These are phyloP conservation scores for Aurinia saxatilis DNA, from an alignment of 345 rosid genomes.

Conservation along the genomic window DNA sequence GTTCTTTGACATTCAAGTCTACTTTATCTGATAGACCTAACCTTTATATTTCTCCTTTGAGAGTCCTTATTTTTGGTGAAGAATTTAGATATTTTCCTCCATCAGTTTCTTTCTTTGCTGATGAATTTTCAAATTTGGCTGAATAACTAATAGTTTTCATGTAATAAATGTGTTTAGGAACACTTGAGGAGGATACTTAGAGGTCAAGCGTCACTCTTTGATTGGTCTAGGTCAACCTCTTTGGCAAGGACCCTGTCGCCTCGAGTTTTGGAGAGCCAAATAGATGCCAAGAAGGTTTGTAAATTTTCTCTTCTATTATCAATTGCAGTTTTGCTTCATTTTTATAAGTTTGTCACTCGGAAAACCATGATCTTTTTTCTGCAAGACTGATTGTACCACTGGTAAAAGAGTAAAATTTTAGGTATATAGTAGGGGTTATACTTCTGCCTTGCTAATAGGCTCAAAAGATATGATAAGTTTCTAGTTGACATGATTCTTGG, in stretches of 20 bases:
- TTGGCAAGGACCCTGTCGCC: constrained; percentile 95
- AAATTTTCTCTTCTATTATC: neutral
- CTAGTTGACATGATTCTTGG: neutral
- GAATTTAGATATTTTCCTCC: neutral
- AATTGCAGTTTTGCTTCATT: neutral
- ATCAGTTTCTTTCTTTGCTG: neutral
- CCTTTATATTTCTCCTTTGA: neutral
- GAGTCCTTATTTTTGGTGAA: neutral
- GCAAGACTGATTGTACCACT: constrained; percentile 1
- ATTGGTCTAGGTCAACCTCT: constrained; percentile 95
- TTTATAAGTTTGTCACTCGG: constrained; percentile 10
- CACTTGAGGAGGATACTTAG: constrained; percentile 91
- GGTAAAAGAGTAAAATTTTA: neutral
- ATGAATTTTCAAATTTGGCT: neutral
- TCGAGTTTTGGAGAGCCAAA: constrained; percentile 92
- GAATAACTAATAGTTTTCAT: neutral
- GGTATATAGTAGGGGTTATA: neutral
- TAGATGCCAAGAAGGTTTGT: constrained; percentile 93
- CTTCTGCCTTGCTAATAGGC: neutral
- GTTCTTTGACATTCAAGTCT: constrained; percentile 29
- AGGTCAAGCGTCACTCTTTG: constrained; percentile 92
- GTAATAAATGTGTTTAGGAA: constrained; percentile 47
- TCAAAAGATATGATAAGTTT: neutral
- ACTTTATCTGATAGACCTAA: neutral
- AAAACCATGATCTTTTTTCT: neutral